Base-by-base conservation (phyloP, 371 early-diverging fungal genomes). In the Mucor sp. region DNA sequence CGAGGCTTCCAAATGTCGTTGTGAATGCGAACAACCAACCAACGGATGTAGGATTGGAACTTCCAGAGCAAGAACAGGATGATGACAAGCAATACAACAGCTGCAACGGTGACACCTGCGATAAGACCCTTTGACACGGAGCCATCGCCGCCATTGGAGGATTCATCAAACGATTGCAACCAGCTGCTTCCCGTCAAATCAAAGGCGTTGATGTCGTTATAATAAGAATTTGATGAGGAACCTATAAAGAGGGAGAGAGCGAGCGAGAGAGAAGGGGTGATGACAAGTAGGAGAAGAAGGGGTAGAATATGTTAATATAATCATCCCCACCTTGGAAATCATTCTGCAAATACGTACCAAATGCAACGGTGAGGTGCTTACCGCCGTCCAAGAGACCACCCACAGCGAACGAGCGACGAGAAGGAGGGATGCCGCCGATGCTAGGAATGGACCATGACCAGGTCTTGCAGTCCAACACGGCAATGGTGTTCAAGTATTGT, bases 1-100 rank as follows among this genome's bases (percentile, higher is more conserved):
- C 82, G 77, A 55, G 83, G 83, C 53, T 77, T 74, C 83, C 83
- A 83, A 21, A 83, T 76, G 61, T 83, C 83, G 25, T 62, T 39
- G 35, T 83, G 83, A 35, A 80, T 74, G 27, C 76, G 75, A 3
- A 60, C 69, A 25, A 79, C 66, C 8, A 83, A 41, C 77, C 75
- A 79, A 23, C 76, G 67, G 15, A 77, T 50, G 59, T 79, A 83
- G 8, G 70, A 50, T 56, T 77, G 70, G 74, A 80, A 83, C n/a
- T 71, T 71, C 81, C 81, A 83, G 11, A 83, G 60, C 33, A 80
- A 62, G 75, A 83, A 80, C 6, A 78, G 39, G 33, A 79, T 65
- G 21, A 83, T 74, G 33, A 72, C 63, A 14, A 73, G 35, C 6
- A 83, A 53, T 8, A 74, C 76, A 3, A 74, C 75, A 35, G 67